Evolutionary conservation across 1,284 basidiomycete genomes (phyloP).

Genomic region (Peniophora sp.): DNA sequence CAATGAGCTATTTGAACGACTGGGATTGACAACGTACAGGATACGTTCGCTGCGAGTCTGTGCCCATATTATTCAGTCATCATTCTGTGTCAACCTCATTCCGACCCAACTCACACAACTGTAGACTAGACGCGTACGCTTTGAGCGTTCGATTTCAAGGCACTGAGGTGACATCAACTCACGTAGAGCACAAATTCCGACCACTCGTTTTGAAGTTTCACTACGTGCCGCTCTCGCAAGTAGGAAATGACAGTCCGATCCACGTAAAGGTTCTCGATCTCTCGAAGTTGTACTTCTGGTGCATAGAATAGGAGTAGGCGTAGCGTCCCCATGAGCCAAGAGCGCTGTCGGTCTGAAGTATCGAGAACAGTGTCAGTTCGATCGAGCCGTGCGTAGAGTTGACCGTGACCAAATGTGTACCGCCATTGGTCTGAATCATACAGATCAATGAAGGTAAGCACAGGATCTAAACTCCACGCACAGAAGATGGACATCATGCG

Average conservation of each 20-base stretch:
- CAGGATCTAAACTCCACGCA: neutral
- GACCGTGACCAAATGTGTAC: neutral
- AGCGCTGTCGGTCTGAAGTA: neutral
- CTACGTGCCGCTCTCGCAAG: neutral
- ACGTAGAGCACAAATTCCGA: neutral
- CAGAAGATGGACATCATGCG: neutral
- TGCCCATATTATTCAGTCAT: no score
- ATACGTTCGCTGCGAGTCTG: no score
- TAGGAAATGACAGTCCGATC: neutral
- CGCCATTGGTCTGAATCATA: neutral
- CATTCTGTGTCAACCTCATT: no score
- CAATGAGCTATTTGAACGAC: no score
- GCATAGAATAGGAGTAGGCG: neutral
- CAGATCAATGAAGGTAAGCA: neutral
- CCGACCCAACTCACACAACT: neutral
- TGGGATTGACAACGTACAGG: no score
- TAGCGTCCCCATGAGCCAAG: neutral
- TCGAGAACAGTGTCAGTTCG: neutral
- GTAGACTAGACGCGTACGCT: neutral
- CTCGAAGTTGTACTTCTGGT: neutral
- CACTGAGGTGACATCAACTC: no score
- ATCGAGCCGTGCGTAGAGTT: neutral
- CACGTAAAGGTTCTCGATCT: neutral
- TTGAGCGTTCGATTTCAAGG: no score
- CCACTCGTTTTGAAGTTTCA: neutral